Base-by-base conservation (phyloP, 345 rosid genomes). In the Gossypium anomalum region DNA sequence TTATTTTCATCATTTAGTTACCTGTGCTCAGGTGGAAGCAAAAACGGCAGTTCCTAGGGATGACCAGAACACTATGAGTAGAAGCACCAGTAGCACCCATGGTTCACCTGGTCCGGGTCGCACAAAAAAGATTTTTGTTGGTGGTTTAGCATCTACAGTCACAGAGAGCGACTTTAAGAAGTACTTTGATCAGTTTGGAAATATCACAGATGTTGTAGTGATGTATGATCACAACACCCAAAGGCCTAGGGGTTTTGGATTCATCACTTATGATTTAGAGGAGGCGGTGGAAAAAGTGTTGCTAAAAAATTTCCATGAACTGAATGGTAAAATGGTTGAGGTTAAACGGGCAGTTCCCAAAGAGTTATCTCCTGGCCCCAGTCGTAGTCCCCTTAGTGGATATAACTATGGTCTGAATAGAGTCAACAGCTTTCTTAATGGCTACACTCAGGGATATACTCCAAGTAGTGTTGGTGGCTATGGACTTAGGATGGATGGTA, bases 181-280 rank as follows among this genome's bases (percentile, higher is more conserved):
- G 63, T 91, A 91, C 77, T 91, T 91, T 76, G 97, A 91, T 73
- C 97, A 87, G 78, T 91, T 86, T 80, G 97, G 97, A 71, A 80
- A 83, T 17, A 88, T 91, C 78, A 87, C 83, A 53, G 97, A 91
- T 83, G 97, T 86, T 47, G 97, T 91, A 43, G 97, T 91, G 52
- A 90, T 90, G 95, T 87, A 90, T 73, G 95, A 90, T 83, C 95
- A 88, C 83, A 88, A 85, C 83, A 90, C 92, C 12, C 95, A 90
- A 72, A 86, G 95, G 84, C 95, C 92, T 15, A 81, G 95, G 69
- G 95, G 95, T 52, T 90, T 90, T 45, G 95, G 95, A 47, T 90
- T 90, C 76, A 90, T 90, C 60, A 90, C 95, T 55, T 90, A 83
- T 75, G 93, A 90, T 78, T 87, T 91, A 2, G 95, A 90, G 73